Base-by-base conservation (phyloP, 2,329 filamentous ascomycete genomes). In the Chalaropsis ovoidea region DNA sequence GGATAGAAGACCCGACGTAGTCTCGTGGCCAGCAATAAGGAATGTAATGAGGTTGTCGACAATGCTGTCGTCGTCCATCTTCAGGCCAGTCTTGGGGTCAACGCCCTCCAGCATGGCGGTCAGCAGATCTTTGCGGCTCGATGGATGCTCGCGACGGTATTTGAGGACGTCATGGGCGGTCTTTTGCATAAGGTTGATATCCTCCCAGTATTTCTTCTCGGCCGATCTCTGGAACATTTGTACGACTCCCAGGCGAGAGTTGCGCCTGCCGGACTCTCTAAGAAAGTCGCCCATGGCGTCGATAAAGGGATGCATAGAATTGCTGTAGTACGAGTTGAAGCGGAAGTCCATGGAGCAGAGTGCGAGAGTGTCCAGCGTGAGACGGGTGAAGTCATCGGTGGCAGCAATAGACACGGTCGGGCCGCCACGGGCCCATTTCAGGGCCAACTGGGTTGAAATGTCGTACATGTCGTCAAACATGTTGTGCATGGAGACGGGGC, bases 401-500 rank as follows among this genome's bases (percentile, higher is more conserved):
- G 82, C 81, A 56, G 79, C 76, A 67, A 91, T 86, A 10, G 80
- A 76, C 56, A 79, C 72, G 1, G 77, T 73, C 0, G 82, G 75
- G 0, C 87, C 87, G 69, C 83, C 78, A 42, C 86, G 79, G 19
- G 85, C 86, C 81, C 86, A 86, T 72, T 89, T 89, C 74, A 88
- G 78, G 10, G 81, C 79, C 62, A 89, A 74, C 71, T 89, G 86
- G 0, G 79, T 78, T 3, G 85, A 81, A 67, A 89, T 83, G 69
- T 89, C 86, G 68, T 85, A 79, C 84, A 86, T 86, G 70, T 86
- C 83, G 68, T 81, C 78, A 68, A 86, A 89, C 86, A 89, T 89
- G 65, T 75, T 76, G 43, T 82, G 79, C 70, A 90, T 89, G 1
- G 82, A 79, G 24, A 89, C 73, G 0, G 87, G 87, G 0, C 86